Base-by-base conservation (phyloP, 2,329 filamentous ascomycete genomes). In the Aureobasidium sp. region DNA sequence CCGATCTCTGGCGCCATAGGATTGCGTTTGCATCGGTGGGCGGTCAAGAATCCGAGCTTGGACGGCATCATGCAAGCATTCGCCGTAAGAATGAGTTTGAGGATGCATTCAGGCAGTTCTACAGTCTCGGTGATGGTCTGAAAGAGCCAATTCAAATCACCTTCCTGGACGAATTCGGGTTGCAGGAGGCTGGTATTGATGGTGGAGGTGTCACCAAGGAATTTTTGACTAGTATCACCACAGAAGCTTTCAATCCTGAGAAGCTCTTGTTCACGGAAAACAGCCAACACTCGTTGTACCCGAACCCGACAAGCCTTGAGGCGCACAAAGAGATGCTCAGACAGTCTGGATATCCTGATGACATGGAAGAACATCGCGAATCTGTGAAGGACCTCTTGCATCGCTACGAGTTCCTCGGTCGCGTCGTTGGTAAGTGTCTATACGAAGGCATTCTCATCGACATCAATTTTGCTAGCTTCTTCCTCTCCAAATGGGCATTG, bases 161-260 rank as follows among this genome's bases (percentile, higher is more conserved):
- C 0, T 99, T 99, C 72, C 87, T 97, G 47, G 94, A 99, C 71
- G 84, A 92, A 64, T 99, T 96, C 67, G 89, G 89, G 64, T 84
- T 87, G 1, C 81, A 85, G 8, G 94, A 99, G 75, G 93, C 93
- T 13, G 94, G 94, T 10, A 97, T 99, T 61, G 94, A 99, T 71
- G 94, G 94, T 0, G 94, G 94, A 9, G 94, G 94, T 65, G 94
- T 99, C 9, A 97, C 93, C 1, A 99, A 99, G 69, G 94, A 99
- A 70, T 99, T 99, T 65, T 80, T 99, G 13, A 96, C 87, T 0
- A 94, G 89, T 65, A 85, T 96, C 53, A 96, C 91, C 1, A 87
- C 83, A 24, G 89, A 97, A 72, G 92, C 92, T 0, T 96, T 97
- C 71, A 83, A 81, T 66, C 80, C 83, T 1, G 65, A 69, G 5